Conservation (phyloP, 2,329 filamentous ascomycete species). For the Aspergillus sp. region DNA sequence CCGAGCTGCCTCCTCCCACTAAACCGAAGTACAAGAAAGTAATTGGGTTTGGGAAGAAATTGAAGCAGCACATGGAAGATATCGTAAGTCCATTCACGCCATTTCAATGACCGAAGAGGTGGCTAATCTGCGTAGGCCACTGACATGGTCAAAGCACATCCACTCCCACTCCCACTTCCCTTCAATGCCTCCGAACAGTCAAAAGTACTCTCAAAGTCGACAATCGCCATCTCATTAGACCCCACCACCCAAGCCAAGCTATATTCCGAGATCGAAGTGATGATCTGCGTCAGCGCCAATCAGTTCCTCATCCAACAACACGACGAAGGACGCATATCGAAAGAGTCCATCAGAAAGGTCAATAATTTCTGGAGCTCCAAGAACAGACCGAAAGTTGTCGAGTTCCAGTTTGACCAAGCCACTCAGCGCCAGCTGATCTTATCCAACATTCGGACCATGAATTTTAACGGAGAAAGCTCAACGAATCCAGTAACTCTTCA, state of each 20-base stretch:
- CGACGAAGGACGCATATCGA: slow-evolving; percentile 37
- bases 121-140: slow-evolving; percentile 22
- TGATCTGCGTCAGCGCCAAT: slow-evolving; percentile 47
- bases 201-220: slow-evolving; percentile 24
- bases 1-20: slow-evolving; percentile 27
- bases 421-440: slow-evolving; percentile 51
- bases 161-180: slow-evolving; percentile 13
- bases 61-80: slow-evolving; percentile 40
- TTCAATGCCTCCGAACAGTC: slow-evolving; percentile 9
- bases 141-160: slow-evolving; percentile 25
- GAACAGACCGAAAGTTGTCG: slow-evolving; percentile 49
- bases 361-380: slow-evolving; percentile 45
- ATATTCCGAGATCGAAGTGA: slow-evolving; percentile 47
- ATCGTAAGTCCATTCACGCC: slow-evolving; percentile 30
- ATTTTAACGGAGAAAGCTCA: slow-evolving; percentile 46
- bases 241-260: slow-evolving; percentile 43
- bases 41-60: slow-evolving; percentile 37
- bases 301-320: slow-evolving; percentile 46
- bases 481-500: slow-evolving; percentile 40
- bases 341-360: slow-evolving; percentile 40
- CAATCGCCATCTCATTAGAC: slow-evolving; percentile 40
- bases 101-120: neutral
- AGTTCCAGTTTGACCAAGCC: slow-evolving; percentile 54
- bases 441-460: slow-evolving; percentile 46
- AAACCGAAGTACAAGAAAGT: slow-evolving; percentile 32